Percentiles rank a stretch among this genome's conserved stretches.
Conservation (phyloP, 1,284 basidiomycete genomes). For the Papiliotrema terrestris region DNA sequence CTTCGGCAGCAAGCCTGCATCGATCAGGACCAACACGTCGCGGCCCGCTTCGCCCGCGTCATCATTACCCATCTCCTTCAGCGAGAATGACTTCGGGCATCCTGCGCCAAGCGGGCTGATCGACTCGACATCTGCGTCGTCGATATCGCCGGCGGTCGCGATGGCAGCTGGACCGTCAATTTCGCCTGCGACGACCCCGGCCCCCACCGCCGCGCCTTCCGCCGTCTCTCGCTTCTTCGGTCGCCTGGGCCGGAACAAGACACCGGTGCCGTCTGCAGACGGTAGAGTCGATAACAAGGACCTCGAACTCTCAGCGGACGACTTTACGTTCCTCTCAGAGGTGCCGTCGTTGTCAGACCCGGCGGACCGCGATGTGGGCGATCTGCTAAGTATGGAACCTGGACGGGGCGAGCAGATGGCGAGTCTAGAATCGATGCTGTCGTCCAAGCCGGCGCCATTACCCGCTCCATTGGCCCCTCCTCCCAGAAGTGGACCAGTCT, state of each 20-base stretch:
- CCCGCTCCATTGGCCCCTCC: conserved; percentile 38
- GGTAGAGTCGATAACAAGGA: conserved; percentile 27
- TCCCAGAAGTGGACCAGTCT: conserved; percentile 5
- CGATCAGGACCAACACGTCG: not conserved
- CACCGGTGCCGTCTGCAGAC: conserved; percentile 4
- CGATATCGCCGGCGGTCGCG: not conserved
- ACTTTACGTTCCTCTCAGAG: conserved; percentile 47
- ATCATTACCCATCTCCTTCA: not conserved
- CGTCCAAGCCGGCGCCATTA: conserved; percentile 18
- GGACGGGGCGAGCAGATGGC: conserved; percentile 23
- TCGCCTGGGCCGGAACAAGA: conserved; percentile 23
- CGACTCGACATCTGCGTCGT: conserved; percentile 1
- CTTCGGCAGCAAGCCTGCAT: not conserved
- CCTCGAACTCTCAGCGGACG: conserved; percentile 42
- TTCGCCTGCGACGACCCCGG: conserved; percentile 1
- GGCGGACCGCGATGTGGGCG: conserved; percentile 26
- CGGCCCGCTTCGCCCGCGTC: conserved; percentile 7
- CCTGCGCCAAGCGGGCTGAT: conserved; percentile 2
- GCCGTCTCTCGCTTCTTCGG: conserved; percentile 47
- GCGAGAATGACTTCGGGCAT: conserved; percentile 1
- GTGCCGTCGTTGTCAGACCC: conserved; percentile 36
- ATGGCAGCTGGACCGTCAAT: not conserved
- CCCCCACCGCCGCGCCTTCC: conserved; percentile 23
- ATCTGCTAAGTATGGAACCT: conserved; percentile 35
- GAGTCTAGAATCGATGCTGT: conserved; percentile 33